These are phyloP conservation scores for Capsicum rhomboideum DNA, from an alignment of 257 asterid genomes.

Conservation along the genomic window DNA sequence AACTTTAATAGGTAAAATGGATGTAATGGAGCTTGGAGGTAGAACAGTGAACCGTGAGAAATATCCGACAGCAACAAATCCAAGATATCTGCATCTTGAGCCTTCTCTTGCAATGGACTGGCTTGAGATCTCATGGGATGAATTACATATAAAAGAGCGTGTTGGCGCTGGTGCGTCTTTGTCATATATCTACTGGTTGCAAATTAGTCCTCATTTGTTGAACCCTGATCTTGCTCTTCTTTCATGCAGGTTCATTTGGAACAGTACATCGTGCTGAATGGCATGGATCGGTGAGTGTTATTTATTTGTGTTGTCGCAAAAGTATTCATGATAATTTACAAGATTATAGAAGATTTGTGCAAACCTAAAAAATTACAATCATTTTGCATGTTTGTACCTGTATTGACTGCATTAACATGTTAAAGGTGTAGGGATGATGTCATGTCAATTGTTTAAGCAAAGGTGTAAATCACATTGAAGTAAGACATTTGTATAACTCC, in stretches of 20 bases:
- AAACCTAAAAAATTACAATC: background rate
- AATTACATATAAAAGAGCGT: conserved; percentile 82
- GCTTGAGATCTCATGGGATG: conserved; percentile 98
- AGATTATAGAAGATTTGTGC: background rate
- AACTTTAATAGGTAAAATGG: conserved; percentile 30
- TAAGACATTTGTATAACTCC: background rate
- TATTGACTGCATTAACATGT: background rate
- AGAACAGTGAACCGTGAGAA: conserved; percentile 27
- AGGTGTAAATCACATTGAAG: background rate
- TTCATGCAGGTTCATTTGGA: conserved; percentile 82
- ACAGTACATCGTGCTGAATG: conserved; percentile 99
- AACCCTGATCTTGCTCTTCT: background rate
- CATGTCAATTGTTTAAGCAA: background rate
- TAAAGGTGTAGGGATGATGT: background rate
- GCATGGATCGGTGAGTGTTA: conserved; percentile 88
- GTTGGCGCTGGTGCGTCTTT: conserved; percentile 74
- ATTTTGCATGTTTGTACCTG: background rate
- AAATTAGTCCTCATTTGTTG: background rate
- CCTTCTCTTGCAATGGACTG: conserved; percentile 98
- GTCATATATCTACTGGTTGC: background rate
- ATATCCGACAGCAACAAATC: conserved; percentile 28
- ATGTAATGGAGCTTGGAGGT: conserved; percentile 27
- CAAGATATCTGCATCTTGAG: conserved; percentile 68
- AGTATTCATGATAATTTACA: background rate
- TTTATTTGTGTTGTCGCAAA: background rate